These are phyloP conservation scores for Sesbania bispinosa DNA, from an alignment of 306 rosid species.

Conservation along the genomic window DNA sequence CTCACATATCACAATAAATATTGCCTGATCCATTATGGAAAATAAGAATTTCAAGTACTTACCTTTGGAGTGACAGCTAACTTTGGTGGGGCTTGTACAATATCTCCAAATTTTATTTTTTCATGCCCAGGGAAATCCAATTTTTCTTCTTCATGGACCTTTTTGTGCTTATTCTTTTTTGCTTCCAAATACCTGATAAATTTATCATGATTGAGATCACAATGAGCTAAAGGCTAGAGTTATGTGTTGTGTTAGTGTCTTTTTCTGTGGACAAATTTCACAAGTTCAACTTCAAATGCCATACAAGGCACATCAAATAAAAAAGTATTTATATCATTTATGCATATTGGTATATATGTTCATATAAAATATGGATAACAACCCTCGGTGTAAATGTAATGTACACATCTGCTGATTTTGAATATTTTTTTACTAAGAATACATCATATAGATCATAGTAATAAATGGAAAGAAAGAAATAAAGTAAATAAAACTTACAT, in stretches of 20 bases:
- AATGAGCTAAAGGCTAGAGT: conserved; percentile 12
- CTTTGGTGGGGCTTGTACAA: conserved; percentile 91
- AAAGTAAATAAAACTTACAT: not conserved
- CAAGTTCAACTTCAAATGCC: not conserved
- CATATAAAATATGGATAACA: not conserved
- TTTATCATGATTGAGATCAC: conserved; percentile 16
- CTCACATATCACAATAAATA: not conserved
- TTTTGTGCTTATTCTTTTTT: conserved; percentile 67
- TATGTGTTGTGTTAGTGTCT: not conserved
- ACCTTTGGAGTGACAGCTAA: conserved; percentile 64
- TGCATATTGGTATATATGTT: not conserved
- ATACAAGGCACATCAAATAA: not conserved
- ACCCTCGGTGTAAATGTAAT: not conserved
- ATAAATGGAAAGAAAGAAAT: not conserved
- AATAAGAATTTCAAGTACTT: conserved; percentile 18
- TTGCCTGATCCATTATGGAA: not conserved
- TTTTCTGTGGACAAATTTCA: not conserved
- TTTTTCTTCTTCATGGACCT: conserved; percentile 37
- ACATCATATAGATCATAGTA: not conserved
- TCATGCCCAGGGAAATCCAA: conserved; percentile 70
- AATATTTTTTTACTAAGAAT: not conserved
- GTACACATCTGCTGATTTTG: not conserved
- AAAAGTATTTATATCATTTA: not conserved
- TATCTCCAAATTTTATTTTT: conserved; percentile 78
- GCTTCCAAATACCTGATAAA: conserved; percentile 60